Evolutionary conservation across 2,329 filamentous ascomycete genomes (phyloP).

Genomic region (Hymenotorrendiella dingleyae): DNA sequence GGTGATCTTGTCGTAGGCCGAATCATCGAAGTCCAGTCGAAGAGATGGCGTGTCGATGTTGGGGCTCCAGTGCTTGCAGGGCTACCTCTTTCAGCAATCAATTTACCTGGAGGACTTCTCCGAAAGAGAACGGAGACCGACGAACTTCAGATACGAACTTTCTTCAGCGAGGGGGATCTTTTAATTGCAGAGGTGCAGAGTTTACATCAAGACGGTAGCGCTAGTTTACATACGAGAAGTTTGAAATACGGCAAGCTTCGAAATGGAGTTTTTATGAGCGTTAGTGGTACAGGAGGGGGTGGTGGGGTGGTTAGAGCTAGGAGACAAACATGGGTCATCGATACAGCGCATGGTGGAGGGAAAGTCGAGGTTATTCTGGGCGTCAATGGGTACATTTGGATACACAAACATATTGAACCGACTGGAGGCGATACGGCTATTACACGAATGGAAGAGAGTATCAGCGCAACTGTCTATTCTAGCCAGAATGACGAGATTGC

Average conservation of each 20-base stretch:
- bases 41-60: conserved; percentile 92
- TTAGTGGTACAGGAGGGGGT: conserved; percentile 71
- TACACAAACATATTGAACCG: conserved; percentile 73
- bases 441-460: conserved; percentile 81
- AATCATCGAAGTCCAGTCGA: conserved; percentile 89
- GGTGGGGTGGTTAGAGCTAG: conserved; percentile 78
- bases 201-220: conserved; percentile 78
- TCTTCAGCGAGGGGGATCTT: conserved; percentile 92
- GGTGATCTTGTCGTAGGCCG: conserved; percentile 91
- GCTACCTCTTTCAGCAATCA: conserved; percentile 83
- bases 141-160: conserved; percentile 94
- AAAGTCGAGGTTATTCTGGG: conserved; percentile 83
- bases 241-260: conserved; percentile 92
- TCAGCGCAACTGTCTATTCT: conserved; percentile 82
- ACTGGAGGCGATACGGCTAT: conserved; percentile 49
- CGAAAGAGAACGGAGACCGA: conserved; percentile 90
- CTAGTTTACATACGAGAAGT: conserved; percentile 81
- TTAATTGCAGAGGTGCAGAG: conserved; percentile 92
- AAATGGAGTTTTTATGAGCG: conserved; percentile 83
- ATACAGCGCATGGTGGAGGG: conserved; percentile 47
- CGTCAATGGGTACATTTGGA: conserved; percentile 97
- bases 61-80: conserved; percentile 79
- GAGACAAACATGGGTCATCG: conserved; percentile 82
- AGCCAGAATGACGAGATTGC: conserved; percentile 88
- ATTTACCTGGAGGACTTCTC: conserved; percentile 87